Base-by-base conservation (phyloP, 768 basidiomycete genomes). In the Epithele typhae region DNA sequence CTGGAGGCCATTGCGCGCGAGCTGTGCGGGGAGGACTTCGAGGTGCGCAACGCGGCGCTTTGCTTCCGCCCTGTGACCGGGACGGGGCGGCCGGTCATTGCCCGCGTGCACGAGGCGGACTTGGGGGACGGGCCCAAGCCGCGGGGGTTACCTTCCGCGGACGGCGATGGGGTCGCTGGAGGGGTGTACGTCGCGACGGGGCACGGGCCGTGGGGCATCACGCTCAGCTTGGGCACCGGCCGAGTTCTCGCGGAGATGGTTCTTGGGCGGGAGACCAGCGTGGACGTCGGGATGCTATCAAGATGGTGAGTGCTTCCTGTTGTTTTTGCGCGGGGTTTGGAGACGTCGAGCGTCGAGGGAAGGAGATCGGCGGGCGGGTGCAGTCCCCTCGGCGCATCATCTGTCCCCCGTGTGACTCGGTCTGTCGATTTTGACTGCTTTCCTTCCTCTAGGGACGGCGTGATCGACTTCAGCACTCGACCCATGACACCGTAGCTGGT, bases 151-250 rank as follows among this genome's bases (percentile, higher is more conserved):
- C 8, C 14, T 7, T 14, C 27, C 14, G 27, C 27, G 7, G 27
- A 30, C 14, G 27, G 27, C 27, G 27, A 30, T 7, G 46, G 43
- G 18, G 48, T 41, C 17, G 40, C 24, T 27, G 51, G 59, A 19
- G 57, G 59, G 8, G 58, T 66, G 39, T 66, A 57, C 46, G 54
- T 68, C 40, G 60, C 66, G 23, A 60, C 64, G 0, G 69, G 68
- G 4, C 68, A 68, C 43, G 69, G 67, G n/a, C 66, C 68, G 24
- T 72, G 70, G 69, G 66, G 66, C 37, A 64, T 68, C 48, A 53
- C 52, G 22, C 43, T 67, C 35, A 58, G 63, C 35, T 55, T 65
- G 15, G 67, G 64, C 30, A 64, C 63, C 35, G 65, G 66, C 19
- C 45, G 51, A 15, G 62, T 66, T 10, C 43, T 68, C 27, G 55